These are phyloP conservation scores for Amaranthus hypochondriacus DNA, from an alignment of 148 eudicot genomes.

Conservation along the genomic window DNA sequence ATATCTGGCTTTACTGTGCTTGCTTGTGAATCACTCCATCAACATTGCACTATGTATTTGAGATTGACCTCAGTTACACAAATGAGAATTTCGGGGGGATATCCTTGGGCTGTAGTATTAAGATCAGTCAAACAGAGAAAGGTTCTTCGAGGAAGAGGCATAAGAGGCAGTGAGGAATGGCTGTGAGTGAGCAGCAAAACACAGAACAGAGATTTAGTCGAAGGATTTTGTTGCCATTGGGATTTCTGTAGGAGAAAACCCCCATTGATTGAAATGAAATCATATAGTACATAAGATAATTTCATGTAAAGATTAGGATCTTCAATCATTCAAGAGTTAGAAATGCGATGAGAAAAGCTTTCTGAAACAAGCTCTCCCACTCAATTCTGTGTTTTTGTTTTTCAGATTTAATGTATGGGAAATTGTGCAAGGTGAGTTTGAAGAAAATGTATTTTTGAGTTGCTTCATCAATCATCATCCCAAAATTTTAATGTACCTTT, in stretches of 20 bases:
- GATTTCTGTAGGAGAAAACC: background rate
- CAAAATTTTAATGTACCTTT: too few species aligned
- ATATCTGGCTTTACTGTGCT: background rate
- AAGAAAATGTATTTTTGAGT: too few species aligned
- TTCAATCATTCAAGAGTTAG: background rate
- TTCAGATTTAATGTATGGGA: too few species aligned
- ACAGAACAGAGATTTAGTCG: conserved; percentile 7
- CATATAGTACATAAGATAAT: conserved; percentile 19
- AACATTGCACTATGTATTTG: conserved; percentile 4
- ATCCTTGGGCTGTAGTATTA: background rate
- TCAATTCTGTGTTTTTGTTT: too few species aligned
- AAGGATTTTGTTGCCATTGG: background rate
- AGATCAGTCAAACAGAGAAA: background rate
- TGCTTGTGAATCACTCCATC: conserved; percentile 1
- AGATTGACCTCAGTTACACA: background rate
- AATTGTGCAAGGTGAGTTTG: too few species aligned
- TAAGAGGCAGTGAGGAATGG: background rate
- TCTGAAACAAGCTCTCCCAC: background rate
- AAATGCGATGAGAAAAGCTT: conserved; percentile 9
- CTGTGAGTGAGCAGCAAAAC: background rate
- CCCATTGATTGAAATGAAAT: conserved; percentile 14
- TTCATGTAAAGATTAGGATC: conserved; percentile 23
- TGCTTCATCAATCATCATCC: too few species aligned
- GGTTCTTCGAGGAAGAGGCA: background rate
- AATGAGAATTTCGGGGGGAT: conserved; percentile 3